These are phyloP conservation scores for Aspergillus clavatus DNA, from an alignment of 2,329 filamentous ascomycete species.

Conservation along the genomic window DNA sequence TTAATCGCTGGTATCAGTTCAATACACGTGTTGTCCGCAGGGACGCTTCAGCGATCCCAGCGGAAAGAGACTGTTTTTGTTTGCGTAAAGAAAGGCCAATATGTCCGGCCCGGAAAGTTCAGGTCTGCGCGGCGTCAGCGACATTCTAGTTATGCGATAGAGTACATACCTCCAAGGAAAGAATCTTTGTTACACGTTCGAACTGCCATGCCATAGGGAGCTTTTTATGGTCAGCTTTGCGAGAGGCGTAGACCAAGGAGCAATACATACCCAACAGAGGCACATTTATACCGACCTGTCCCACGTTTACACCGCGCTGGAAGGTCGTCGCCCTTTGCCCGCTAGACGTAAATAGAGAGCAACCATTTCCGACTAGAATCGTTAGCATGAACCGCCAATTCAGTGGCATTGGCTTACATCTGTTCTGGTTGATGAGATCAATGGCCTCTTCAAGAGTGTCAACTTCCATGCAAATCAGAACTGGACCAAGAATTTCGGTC, in stretches of 20 bases:
- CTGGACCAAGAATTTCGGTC: constrained; percentile 36
- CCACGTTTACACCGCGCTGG: constrained; percentile 28
- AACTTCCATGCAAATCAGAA: constrained; percentile 32
- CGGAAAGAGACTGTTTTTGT: constrained; percentile 21
- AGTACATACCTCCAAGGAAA: constrained; percentile 21
- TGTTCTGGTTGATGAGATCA: constrained; percentile 28
- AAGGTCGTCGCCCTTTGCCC: constrained; percentile 29
- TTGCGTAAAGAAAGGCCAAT: constrained; percentile 22
- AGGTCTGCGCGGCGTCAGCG: constrained; percentile 10
- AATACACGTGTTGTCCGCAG: too few species aligned
- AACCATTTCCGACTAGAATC: constrained; percentile 33
- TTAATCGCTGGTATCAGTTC: too few species aligned
- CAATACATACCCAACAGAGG: constrained; percentile 22
- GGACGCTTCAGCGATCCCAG: constrained; percentile 15
- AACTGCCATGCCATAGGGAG: constrained; percentile 20
- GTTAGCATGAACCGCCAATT: not conserved
- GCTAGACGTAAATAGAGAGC: constrained; percentile 33
- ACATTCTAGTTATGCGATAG: not conserved
- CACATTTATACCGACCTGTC: constrained; percentile 29
- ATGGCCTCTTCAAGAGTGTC: constrained; percentile 35
- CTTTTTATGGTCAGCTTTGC: constrained; percentile 10
- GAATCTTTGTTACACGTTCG: constrained; percentile 26
- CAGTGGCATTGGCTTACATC: constrained; percentile 6
- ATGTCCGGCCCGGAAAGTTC: constrained; percentile 20
- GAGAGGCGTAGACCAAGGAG: too few species aligned